Evolutionary conservation across 2,329 filamentous ascomycete genomes (phyloP), one percentile per base, ranked within the genome.

Genomic region (Penicillium sumatraense): DNA sequence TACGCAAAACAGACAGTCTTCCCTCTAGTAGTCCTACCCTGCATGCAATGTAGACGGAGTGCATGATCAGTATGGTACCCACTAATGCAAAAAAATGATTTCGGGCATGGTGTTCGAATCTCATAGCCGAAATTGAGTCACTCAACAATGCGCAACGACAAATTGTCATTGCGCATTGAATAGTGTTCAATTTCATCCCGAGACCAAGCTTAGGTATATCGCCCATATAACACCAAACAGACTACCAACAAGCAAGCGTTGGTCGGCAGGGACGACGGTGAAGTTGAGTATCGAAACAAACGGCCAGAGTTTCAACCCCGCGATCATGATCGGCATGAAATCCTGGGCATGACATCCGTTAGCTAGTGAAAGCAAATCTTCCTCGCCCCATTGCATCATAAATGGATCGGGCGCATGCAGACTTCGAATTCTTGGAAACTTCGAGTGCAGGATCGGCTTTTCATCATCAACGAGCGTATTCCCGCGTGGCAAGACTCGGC

Each of bases 221-320:
- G 67, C 72, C 74, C 74, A 76, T 41, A 72, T 58, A 31, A 76
- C 64, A 11, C 74, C 74, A 50, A 75, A 71, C 13, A 73, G 40
- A 45, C 65, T 71, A 3, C 67, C 68, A 24, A 75, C 68, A 20
- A 76, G 60, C 48, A 75, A 50, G 26, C 74, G 59, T 49, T 68
- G 65, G 16, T 72, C 63, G 3, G 68, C 64, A 6, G 74, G 74
- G 8, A 77, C 65, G 8, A 75, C 62, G 0, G 71, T 72, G 57
- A 76, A 76, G 56, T 70, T 72, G 29, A 76, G 53, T 16, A 75
- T 50, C 16, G 74, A 75, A 9, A 76, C 72, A 48, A 75, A 54
- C 1, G 73, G 74, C 74, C 74, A 76, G 13, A 77, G 54, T 51
- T 75, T 75, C 59, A 75, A 68, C 3, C 72, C 70, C 6, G 68